Evolutionary conservation across 2,329 filamentous ascomycete genomes (phyloP), one percentile per base, ranked within the genome.

Genomic region (Berkeleyomyces rouxiae): DNA sequence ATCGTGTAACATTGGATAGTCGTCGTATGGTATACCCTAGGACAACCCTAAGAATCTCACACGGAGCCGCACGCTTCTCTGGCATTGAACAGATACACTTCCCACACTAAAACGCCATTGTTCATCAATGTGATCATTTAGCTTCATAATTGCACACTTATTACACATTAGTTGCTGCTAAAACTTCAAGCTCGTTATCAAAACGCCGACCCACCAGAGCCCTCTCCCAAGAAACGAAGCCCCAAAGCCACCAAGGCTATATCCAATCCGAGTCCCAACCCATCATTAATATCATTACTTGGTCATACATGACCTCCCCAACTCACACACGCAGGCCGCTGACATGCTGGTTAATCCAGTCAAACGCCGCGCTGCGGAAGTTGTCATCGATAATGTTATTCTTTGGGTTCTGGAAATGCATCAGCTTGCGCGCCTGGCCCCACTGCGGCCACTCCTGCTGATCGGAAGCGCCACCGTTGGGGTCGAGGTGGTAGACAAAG

Each of bases 401-500:
- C 1, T 16, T n/a, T 2, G 67, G 46, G 1, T 64, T 64, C 5
- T 42, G 46, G 63, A 68, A 67, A 36, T 66, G 61, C 59, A 69
- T 57, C 69, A 84, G 62, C 67, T 77, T 63, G 16, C 57, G 57
- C 0, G 60, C 63, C 40, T 66, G 61, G 5, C 69, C 73, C 79
- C 80, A 85, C 66, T 76, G 63, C 10, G 68, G 68, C 65, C 69
- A 70, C 4, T 61, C 36, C 3, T 64, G 55, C 13, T 68, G 65
- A 72, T 73, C 44, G 33, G 49, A 11, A 68, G 70, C 33, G 7
- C 72, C 71, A 23, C 61, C 47, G 66, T 85, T 85, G 0, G 82
- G 82, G 67, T 85, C 77, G 42, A 80, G 68, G 6, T 79, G 74
- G 66, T 83, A 76, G 1, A 83, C 71, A 67, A 86, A 86, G 10